Conservation (phyloP, 768 basidiomycete species). For the Rhizopogon salebrosus region DNA sequence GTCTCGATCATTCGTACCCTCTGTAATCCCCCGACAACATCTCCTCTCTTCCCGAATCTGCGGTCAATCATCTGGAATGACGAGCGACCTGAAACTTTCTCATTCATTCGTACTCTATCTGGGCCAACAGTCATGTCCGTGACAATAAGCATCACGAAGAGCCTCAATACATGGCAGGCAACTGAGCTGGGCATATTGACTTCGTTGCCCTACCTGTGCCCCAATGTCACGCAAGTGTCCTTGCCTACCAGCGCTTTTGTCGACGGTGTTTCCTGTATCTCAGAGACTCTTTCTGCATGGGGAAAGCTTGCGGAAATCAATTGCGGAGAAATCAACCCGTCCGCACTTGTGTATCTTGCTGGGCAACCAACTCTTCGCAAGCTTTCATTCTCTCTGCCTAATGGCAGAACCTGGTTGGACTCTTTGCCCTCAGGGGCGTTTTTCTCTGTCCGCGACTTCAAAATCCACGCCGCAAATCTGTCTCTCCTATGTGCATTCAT, state of each 20-base stretch:
- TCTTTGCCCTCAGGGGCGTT: not conserved
- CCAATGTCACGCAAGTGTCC: not conserved
- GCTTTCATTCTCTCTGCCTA: not conserved
- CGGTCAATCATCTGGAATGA: not conserved
- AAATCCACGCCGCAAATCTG: not conserved
- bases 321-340: not conserved
- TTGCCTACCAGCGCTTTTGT: not conserved
- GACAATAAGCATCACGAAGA: not conserved
- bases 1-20: not conserved
- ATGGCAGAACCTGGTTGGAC: not conserved
- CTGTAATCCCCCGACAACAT: not conserved
- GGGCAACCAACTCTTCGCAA: not conserved
- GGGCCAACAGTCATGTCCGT: slow-evolving; percentile 2
- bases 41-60: slow-evolving; percentile 1
- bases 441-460: not conserved
- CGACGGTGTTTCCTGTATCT: not conserved
- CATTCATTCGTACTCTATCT: slow-evolving; percentile 3
- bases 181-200: not conserved
- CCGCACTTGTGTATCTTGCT: slow-evolving; percentile 1
- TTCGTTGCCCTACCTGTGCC: slow-evolving; percentile 1
- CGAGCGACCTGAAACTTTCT: not conserved
- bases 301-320: not conserved
- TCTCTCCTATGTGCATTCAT: not conserved
- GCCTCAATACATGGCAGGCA: not conserved
- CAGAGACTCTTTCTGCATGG: slow-evolving; percentile 4